phyloP scores from a whole-genome alignment of 768 basidiomycete species.

The Podaxis pistillaris region DNA sequence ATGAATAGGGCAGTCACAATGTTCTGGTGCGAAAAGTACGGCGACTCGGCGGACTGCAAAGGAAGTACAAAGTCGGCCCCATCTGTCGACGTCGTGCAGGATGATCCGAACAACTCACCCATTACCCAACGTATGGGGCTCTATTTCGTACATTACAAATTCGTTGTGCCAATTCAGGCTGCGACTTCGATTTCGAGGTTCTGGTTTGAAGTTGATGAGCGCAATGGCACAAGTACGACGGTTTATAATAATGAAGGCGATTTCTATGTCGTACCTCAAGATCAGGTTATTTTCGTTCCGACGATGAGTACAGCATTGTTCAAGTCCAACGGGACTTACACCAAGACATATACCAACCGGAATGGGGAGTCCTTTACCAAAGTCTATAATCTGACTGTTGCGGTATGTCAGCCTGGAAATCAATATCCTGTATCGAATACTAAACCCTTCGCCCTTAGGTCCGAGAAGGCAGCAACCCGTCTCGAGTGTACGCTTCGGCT shows the following conservation, averaged over 20 bases:
- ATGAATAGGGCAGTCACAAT: slow-evolving; percentile 39
- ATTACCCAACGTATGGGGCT: slow-evolving; percentile 33
- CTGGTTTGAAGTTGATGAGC: slow-evolving; percentile 49
- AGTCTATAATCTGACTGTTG: slow-evolving; percentile 24
- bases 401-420: slow-evolving; percentile 15
- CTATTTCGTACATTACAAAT: slow-evolving; percentile 40
- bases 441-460: slow-evolving; percentile 15
- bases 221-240: slow-evolving; percentile 35
- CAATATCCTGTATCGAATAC: background rate
- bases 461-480: slow-evolving; percentile 27
- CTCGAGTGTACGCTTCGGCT: slow-evolving; percentile 33
- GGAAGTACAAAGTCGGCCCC: slow-evolving; percentile 31
- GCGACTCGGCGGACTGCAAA: slow-evolving; percentile 31
- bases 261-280: slow-evolving; percentile 41
- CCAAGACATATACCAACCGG: slow-evolving; percentile 24
- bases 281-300: slow-evolving; percentile 42
- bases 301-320: slow-evolving; percentile 31
- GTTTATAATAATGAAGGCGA: slow-evolving; percentile 41
- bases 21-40: slow-evolving; percentile 41
- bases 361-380: slow-evolving; percentile 22
- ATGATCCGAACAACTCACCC: slow-evolving; percentile 36
- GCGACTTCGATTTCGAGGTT: slow-evolving; percentile 43
- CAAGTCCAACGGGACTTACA: slow-evolving; percentile 23
- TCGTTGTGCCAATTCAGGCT: slow-evolving; percentile 39
- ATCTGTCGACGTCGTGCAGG: slow-evolving; percentile 27